Base-by-base conservation (phyloP, 169 alveolate species). In the Plasmodium relictum region DNA sequence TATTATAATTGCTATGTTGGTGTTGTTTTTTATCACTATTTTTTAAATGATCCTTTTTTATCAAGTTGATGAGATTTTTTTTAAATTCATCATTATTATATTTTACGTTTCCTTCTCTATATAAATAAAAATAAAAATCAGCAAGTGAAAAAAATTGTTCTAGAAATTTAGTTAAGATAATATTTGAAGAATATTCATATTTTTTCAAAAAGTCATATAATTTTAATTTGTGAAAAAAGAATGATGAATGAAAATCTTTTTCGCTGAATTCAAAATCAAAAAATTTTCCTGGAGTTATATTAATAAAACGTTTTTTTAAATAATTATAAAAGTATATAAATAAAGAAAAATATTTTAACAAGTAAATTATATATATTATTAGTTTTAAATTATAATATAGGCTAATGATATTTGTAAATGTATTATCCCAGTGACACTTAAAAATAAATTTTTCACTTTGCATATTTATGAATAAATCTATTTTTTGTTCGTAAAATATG, bases 401-500 rank as follows among this genome's bases (percentile, higher is more conserved):
- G 56, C 90, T 68, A 62, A 80, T 80, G n/a, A 68, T 37, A 42
- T 68, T 45, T 24, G 66, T 22, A 31, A 80, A 80, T 1, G 42
- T 37, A 9, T 24, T 68, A 41, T 80, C 76, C 90, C 90, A 80
- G 20, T 80, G 69, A 20, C 90, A 65, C 48, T 66, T 80, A 48
- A 80, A 66, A 44, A 68, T 56, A 45, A 68, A 65, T 10, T 80
- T 80, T 52, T 68, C 90, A 26, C 20, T 80, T 68, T 68, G 71
- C 10, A 16, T 50, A 56, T 31, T 68, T 22, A 80, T 50, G 61
- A 80, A 80, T 42, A 80, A 61, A 44, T 80, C 62, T 4, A 80
- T 80, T 54, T 80, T 80, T 62, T 80, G 90, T 54, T n/a, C 65
- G 59, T 80, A 80, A 61, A 80, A 80, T 54, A 6, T 68, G 52